Evolutionary conservation across 139 green algal species (phyloP).

Genomic region (Raphidocelis subcapitata): DNA sequence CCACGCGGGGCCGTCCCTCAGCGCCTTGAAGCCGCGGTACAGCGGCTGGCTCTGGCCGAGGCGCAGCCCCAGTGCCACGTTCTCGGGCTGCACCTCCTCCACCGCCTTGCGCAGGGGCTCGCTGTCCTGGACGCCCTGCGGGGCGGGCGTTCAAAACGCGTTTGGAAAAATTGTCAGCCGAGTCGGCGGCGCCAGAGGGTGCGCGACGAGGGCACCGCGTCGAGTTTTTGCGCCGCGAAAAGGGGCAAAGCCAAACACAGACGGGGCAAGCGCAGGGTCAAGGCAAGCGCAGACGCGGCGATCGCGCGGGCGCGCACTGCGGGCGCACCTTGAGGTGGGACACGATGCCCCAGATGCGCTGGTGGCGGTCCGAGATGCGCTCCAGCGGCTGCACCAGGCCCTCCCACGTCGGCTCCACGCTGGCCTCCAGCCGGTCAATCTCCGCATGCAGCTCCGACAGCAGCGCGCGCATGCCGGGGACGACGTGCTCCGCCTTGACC

Average conservation of each 20-base stretch:
- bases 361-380: slow-evolving; percentile 77
- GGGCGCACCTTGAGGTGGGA: slow-evolving; percentile 86
- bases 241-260: too few species aligned
- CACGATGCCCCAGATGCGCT: slow-evolving; percentile 87
- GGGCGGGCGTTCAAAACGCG: not conserved
- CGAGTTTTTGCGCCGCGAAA: too few species aligned
- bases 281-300: not conserved
- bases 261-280: too few species aligned
- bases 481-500: slow-evolving; percentile 88
- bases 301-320: not conserved
- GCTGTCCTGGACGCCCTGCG: slow-evolving; percentile 85
- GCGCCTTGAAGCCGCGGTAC: slow-evolving; percentile 64
- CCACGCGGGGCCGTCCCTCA: slow-evolving; percentile 31
- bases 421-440: slow-evolving; percentile 72
- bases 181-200: not conserved
- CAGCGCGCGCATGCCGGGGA: slow-evolving; percentile 81
- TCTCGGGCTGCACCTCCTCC: slow-evolving; percentile 93
- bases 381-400: slow-evolving; percentile 89
- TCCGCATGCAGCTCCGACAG: slow-evolving; percentile 70
- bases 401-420: slow-evolving; percentile 63
- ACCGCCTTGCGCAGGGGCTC: slow-evolving; percentile 86
- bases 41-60: slow-evolving; percentile 82
- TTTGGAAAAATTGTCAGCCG: too few species aligned
- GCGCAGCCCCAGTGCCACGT: slow-evolving; percentile 82
- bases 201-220: too few species aligned